A percentile compares a stretch with the other conserved stretches of the same genome.
These are phyloP conservation scores for Mrakia hoshinonis DNA, from an alignment of 768 basidiomycete species.

Conservation along the genomic window DNA sequence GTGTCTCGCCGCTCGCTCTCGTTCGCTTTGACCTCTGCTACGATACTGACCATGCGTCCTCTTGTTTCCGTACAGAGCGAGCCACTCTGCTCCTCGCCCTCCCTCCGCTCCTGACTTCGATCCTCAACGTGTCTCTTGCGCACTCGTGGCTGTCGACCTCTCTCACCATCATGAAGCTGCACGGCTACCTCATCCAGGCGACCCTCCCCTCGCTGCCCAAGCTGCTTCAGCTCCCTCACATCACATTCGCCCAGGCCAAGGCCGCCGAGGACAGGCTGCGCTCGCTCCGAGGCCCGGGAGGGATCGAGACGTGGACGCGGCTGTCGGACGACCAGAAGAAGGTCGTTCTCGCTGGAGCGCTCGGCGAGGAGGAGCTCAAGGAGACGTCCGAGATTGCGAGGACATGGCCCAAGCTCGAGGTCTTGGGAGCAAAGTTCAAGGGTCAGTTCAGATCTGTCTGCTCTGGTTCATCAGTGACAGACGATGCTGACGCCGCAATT, in stretches of 20 bases:
- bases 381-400: slow-evolving; percentile 48
- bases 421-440: slow-evolving; percentile 76
- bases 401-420: slow-evolving; percentile 65
- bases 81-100: slow-evolving; percentile 58
- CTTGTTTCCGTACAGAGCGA: slow-evolving; percentile 53
- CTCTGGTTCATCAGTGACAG: not conserved
- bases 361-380: slow-evolving; percentile 51
- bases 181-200: slow-evolving; percentile 76
- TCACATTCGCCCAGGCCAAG: slow-evolving; percentile 45
- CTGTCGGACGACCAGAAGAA: slow-evolving; percentile 4
- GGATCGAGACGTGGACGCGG: slow-evolving; percentile 40
- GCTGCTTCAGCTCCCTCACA: slow-evolving; percentile 70
- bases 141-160: slow-evolving; percentile 84
- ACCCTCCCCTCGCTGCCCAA: slow-evolving; percentile 43
- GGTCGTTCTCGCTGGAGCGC: slow-evolving; percentile 38
- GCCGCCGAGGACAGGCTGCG: slow-evolving; percentile 34
- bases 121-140: slow-evolving; percentile 70
- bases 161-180: slow-evolving; percentile 67
- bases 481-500: not conserved
- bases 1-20: slow-evolving; percentile 34
- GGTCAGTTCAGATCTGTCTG: slow-evolving; percentile 46
- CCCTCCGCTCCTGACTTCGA: slow-evolving; percentile 64
- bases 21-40: not conserved
- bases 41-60: not conserved
- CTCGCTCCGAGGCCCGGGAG: slow-evolving; percentile 35